phyloP scores from a whole-genome alignment of 2,329 filamentous ascomycete genomes.

The Phoma sp. region DNA sequence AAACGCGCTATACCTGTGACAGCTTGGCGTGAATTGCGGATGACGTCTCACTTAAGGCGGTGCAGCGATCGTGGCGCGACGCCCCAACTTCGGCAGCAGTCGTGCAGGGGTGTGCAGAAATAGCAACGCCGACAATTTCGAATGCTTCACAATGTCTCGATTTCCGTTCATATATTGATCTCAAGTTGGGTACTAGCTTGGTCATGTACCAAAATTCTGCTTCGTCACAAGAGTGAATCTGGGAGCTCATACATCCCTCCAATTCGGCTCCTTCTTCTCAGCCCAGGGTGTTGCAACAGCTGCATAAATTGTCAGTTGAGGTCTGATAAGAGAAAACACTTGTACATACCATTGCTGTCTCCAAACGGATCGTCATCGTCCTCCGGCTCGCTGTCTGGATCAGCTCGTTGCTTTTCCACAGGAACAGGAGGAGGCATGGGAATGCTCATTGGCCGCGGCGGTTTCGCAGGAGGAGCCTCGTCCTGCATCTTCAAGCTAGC shows the following conservation, averaged over 20 bases:
- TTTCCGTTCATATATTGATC: neutral
- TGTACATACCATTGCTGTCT: constrained; percentile 69
- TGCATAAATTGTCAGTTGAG: constrained; percentile 22
- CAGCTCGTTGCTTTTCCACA: constrained; percentile 49
- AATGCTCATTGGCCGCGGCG: constrained; percentile 56
- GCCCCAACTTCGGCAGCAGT: neutral
- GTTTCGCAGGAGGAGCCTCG: constrained; percentile 56
- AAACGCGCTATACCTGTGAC: constrained; percentile 22
- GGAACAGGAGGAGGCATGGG: constrained; percentile 44
- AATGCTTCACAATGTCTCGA: neutral
- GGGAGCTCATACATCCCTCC: constrained; percentile 48
- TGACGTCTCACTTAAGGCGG: constrained; percentile 39
- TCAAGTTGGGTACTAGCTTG: neutral
- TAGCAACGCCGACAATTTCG: neutral
- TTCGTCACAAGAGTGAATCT: neutral
- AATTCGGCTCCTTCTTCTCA: constrained; percentile 43
- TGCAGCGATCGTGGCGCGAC: constrained; percentile 11
- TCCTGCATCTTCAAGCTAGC: constrained; percentile 54
- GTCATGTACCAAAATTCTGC: neutral
- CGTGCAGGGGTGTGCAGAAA: neutral
- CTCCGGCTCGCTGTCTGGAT: constrained; percentile 64
- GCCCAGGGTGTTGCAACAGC: constrained; percentile 62
- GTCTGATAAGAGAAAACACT: fast-evolving
- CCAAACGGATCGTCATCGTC: constrained; percentile 87
- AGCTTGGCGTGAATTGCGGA: constrained; percentile 21